Percentiles rank a stretch among this genome's conserved stretches.
phyloP scores from a whole-genome alignment of 192 early-diverging fungal species.

The Polychytrium aggregatum region DNA sequence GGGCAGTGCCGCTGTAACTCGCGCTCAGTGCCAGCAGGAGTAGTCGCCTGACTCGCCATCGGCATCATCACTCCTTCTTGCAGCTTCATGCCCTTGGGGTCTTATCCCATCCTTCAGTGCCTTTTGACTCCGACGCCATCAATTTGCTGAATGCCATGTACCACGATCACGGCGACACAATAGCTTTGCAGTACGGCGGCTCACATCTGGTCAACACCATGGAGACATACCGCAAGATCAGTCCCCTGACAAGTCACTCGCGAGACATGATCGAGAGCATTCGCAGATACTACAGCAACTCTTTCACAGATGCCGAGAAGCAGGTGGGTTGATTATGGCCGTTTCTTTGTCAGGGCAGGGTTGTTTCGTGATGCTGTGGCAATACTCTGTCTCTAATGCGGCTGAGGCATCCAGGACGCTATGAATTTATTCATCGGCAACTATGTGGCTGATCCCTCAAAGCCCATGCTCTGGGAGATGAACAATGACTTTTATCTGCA shows the following conservation, averaged over 20 bases:
- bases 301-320: constrained; percentile 91
- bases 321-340: too few relatives aligned
- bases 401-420: too few relatives aligned
- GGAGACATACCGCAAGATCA: constrained; percentile 92
- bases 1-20: too few relatives aligned
- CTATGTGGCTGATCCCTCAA: too few relatives aligned
- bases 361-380: too few relatives aligned
- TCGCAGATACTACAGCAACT: constrained; percentile 84
- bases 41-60: neutral
- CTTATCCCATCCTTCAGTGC: constrained; percentile 61
- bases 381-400: too few relatives aligned
- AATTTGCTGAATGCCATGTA: constrained; percentile 96
- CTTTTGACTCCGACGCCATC: constrained; percentile 86
- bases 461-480: constrained; percentile 62
- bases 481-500: constrained; percentile 68
- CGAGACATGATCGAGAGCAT: constrained; percentile 94
- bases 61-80: neutral
- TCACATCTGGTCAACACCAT: constrained; percentile 97
- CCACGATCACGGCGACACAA: constrained; percentile 94
- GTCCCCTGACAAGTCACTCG: constrained; percentile 87
- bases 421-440: constrained; percentile 83
- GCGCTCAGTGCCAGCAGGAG: neutral
- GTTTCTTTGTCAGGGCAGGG: too few relatives aligned
- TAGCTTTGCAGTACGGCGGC: constrained; percentile 80
- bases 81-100: constrained; percentile 80